These are phyloP conservation scores for Ganoderma lingzhi DNA, from an alignment of 1,284 basidiomycete genomes.

Conservation along the genomic window DNA sequence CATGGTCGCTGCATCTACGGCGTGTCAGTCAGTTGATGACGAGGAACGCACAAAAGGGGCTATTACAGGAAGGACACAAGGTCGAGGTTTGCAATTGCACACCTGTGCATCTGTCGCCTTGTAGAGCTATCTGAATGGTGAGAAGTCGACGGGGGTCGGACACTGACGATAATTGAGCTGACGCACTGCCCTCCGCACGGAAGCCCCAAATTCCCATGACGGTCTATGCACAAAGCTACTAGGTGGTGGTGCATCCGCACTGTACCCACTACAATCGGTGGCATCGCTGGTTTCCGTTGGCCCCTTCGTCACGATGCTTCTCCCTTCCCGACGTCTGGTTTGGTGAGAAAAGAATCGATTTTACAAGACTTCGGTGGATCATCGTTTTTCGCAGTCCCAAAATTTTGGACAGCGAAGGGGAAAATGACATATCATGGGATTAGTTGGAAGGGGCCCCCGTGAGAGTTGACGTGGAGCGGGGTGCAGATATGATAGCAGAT, in stretches of 20 bases:
- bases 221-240: constrained; percentile 13
- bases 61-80: not conserved
- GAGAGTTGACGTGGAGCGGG: constrained; percentile 24
- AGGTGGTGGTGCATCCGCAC: constrained; percentile 14
- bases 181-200: constrained; percentile 3
- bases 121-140: constrained; percentile 21
- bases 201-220: constrained; percentile 17
- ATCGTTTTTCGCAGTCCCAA: constrained; percentile 14
- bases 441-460: constrained; percentile 15
- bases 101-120: constrained; percentile 2
- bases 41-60: constrained; percentile 7
- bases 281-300: constrained; percentile 8
- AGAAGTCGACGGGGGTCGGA: not conserved
- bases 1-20: not conserved
- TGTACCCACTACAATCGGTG: constrained; percentile 10
- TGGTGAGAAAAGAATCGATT: constrained; percentile 7
- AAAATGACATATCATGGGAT: constrained; percentile 8
- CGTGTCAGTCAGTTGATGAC: constrained; percentile 15
- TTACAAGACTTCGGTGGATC: constrained; percentile 7
- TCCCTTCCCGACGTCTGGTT: constrained; percentile 2
- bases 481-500: constrained; percentile 21
- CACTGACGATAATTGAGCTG: not conserved
- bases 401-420: constrained; percentile 6
- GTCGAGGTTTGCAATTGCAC: not conserved
- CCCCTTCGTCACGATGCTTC: constrained; percentile 8